Percentiles rank a stretch among this genome's conserved stretches.
These are phyloP conservation scores for Aspergillus mulundensis DNA, from an alignment of 495 filamentous ascomycete genomes.

Conservation along the genomic window DNA sequence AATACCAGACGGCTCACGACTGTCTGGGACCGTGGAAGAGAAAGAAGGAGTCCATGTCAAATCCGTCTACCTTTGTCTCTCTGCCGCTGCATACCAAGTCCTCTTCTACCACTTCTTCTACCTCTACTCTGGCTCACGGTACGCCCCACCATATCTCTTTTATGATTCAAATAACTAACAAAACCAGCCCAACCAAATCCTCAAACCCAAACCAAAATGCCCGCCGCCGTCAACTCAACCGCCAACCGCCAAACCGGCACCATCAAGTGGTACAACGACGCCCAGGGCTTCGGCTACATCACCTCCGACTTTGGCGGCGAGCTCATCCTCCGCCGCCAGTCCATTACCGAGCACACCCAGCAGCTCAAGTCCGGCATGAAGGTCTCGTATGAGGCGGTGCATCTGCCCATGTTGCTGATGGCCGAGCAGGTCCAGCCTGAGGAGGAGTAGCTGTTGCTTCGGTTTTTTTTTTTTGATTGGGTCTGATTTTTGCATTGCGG, in stretches of 20 bases:
- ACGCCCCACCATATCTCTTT: neutral
- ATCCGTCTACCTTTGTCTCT: neutral
- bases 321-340: slow-evolving; percentile 1
- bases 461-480: neutral
- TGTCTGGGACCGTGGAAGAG: neutral
- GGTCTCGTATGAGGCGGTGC: slow-evolving; percentile 4
- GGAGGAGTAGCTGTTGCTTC: neutral
- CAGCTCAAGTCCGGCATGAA: slow-evolving; percentile 3
- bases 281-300: slow-evolving; percentile 11
- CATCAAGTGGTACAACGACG: slow-evolving; percentile 10
- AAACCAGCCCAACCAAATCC: neutral
- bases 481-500: neutral
- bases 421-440: slow-evolving; percentile 6
- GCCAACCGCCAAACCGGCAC: slow-evolving; percentile 6
- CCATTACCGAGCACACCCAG: neutral
- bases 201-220: neutral
- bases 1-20: neutral
- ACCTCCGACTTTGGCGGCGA: slow-evolving; percentile 7
- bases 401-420: neutral
- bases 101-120: neutral
- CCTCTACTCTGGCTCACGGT: neutral
- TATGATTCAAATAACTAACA: neutral
- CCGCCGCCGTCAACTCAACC: neutral
- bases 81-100: neutral
- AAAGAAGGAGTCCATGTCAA: neutral